A percentile compares a stretch with the other conserved stretches of the same genome.
These are phyloP conservation scores for Cantharellus cinnabarinus DNA, from an alignment of 768 basidiomycete species.

Conservation along the genomic window DNA sequence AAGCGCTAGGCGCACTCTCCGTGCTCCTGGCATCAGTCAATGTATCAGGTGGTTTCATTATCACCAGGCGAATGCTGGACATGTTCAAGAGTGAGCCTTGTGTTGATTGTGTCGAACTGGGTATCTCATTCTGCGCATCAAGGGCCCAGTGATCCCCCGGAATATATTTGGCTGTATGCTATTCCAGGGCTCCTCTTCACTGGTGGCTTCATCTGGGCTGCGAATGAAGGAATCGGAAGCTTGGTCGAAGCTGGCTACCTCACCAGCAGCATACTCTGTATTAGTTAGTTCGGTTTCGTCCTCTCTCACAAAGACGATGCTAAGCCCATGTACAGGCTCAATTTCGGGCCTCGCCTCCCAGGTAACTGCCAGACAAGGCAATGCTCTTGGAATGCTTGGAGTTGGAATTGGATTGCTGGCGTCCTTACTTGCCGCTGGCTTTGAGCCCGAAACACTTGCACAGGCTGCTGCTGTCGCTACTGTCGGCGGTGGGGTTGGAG, in stretches of 20 bases:
- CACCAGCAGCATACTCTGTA: slow-evolving; percentile 70
- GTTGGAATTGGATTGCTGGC: slow-evolving; percentile 65
- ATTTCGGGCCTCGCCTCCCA: slow-evolving; percentile 65
- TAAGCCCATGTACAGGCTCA: slow-evolving; percentile 29
- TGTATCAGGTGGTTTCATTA: slow-evolving; percentile 72
- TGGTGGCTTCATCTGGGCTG: slow-evolving; percentile 63
- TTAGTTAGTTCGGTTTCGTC: slow-evolving; percentile 25
- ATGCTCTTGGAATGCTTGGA: slow-evolving; percentile 70
- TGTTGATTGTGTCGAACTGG: not conserved
- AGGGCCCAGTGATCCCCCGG: slow-evolving; percentile 57
- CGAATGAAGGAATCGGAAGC: slow-evolving; percentile 67
- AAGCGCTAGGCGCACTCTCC: slow-evolving; percentile 56
- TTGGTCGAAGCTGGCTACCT: slow-evolving; percentile 78
- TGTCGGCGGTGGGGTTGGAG: slow-evolving; percentile 49
- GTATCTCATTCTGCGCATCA: not conserved
- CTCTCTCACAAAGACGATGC: not conserved
- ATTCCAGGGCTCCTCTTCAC: slow-evolving; percentile 66
- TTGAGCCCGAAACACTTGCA: slow-evolving; percentile 46
- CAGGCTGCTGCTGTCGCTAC: slow-evolving; percentile 64
- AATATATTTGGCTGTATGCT: slow-evolving; percentile 68
- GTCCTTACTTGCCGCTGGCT: slow-evolving; percentile 67
- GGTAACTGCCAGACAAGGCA: slow-evolving; percentile 69
- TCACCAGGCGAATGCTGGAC: slow-evolving; percentile 82
- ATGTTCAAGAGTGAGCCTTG: slow-evolving; percentile 54
- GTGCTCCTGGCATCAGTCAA: slow-evolving; percentile 80